Conservation (phyloP, 2,329 filamentous ascomycete genomes). For the Cercospora sesami region DNA sequence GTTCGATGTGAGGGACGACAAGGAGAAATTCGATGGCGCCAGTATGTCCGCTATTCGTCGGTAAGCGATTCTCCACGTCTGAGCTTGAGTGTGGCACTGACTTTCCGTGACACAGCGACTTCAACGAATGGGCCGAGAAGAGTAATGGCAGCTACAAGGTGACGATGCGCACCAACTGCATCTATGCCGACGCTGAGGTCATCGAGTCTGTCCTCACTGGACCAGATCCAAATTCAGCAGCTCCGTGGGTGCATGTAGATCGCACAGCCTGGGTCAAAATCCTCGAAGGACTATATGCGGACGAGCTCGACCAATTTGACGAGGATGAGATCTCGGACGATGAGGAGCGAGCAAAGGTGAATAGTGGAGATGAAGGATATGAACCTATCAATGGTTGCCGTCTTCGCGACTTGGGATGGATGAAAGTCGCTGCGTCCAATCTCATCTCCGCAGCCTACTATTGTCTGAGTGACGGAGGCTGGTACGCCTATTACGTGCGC, state of each 20-base stretch:
- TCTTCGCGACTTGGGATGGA: neutral
- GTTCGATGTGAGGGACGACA: conserved; percentile 6
- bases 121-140: too few species aligned
- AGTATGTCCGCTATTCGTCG: neutral
- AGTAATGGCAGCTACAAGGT: too few species aligned
- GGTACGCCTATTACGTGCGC: neutral
- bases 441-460: neutral
- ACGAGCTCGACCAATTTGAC: neutral
- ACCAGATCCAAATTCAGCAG: neutral
- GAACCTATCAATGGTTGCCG: neutral
- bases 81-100: too few species aligned
- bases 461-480: neutral
- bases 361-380: neutral
- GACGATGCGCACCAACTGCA: neutral
- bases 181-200: neutral
- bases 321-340: neutral
- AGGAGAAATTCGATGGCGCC: neutral
- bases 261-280: neutral
- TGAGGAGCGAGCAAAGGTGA: neutral
- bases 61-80: neutral
- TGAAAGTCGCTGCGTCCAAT: neutral
- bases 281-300: neutral
- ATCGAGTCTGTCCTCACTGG: neutral
- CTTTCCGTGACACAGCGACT: too few species aligned
- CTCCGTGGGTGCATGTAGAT: too few species aligned